Evolutionary conservation across 2,329 filamentous ascomycete genomes (phyloP).

Genomic region (Scedosporium apiospermum): DNA sequence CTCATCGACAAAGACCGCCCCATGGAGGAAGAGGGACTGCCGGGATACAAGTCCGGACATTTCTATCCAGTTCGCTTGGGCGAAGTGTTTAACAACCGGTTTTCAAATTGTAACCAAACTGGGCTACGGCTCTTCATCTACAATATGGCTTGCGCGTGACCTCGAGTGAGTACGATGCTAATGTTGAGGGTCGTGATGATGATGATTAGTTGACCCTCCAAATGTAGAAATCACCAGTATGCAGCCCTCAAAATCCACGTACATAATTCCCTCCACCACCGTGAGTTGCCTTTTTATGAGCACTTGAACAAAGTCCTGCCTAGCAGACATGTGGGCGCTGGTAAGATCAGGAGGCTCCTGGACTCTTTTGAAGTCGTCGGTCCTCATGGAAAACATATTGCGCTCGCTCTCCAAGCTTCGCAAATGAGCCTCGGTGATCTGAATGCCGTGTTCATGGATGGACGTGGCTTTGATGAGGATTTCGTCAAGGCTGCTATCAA

Average conservation of each 20-base stretch:
- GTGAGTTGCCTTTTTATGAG: background rate
- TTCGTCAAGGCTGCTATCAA: constrained; percentile 20
- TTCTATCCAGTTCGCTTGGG: background rate
- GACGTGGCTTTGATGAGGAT: constrained; percentile 15
- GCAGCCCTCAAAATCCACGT: background rate
- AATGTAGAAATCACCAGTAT: background rate
- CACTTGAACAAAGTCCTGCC: background rate
- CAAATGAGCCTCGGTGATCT: background rate
- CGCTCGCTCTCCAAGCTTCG: background rate
- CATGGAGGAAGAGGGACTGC: constrained; percentile 28
- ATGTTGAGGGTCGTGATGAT: constrained; percentile 14
- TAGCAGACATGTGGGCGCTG: background rate
- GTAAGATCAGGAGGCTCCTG: background rate
- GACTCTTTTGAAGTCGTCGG: background rate
- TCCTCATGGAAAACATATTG: background rate
- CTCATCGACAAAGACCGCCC: constrained; percentile 1
- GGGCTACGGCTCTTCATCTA: constrained; percentile 29
- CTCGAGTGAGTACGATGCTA: constrained; percentile 13
- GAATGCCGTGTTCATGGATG: background rate
- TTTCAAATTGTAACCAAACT: constrained; percentile 30
- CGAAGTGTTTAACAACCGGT: constrained; percentile 14
- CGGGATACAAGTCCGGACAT: constrained; percentile 17
- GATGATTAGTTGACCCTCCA: constrained; percentile 2
- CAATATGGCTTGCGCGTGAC: constrained; percentile 31
- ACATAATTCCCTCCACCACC: background rate